Evolutionary conservation across 2,329 filamentous ascomycete genomes (phyloP), one percentile per base, ranked within the genome.

Genomic region (Phyllosticta citrichinensis): DNA sequence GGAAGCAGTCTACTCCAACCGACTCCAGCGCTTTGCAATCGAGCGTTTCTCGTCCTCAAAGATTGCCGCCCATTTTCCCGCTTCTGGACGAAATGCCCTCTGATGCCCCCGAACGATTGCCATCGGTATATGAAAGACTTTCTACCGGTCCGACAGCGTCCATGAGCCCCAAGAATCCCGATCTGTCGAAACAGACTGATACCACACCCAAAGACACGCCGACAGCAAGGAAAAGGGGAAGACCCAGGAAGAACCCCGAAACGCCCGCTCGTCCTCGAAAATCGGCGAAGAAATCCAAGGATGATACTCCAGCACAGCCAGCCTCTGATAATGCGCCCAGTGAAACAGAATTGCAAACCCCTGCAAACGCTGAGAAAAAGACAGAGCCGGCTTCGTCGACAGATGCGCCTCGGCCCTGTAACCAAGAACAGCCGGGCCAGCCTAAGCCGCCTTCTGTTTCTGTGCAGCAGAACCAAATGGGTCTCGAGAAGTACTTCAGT

Each of bases 221-320:
- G 17, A 20, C 59, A 17, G 8, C 27, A 11, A 61, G 63, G 33
- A 65, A 65, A 35, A 55, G 62, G 35, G 63, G 63, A 52, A 57
- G 64, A 19, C 63, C 64, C 8, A 54, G 59, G 20, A 61, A 61
- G 25, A 50, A 57, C 40, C 59, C 59, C 10, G 56, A 57, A 12
- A 50, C 59, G 5, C 54, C 59, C 12, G 25, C 59, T 17, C 55
- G 55, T 3, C 59, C 59, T 17, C 47, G 59, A 4, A 61, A 61
- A 20, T 35, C 55, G 5, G 50, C 50, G 3, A 61, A 61, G 50
- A 61, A 57, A 20, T 51, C 25, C 14, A 9, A 27, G 40, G 54
- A 53, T 12, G 54, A 61, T 50, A 47, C 30, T 9, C 53, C 55
- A 52, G 9, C 25, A n/a, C 27, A 19, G 5, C 20, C 59, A 6